Evolutionary conservation across 2,329 filamentous ascomycete genomes (phyloP), one percentile per base, ranked within the genome.

Genomic region (Peltaster fructicola): DNA sequence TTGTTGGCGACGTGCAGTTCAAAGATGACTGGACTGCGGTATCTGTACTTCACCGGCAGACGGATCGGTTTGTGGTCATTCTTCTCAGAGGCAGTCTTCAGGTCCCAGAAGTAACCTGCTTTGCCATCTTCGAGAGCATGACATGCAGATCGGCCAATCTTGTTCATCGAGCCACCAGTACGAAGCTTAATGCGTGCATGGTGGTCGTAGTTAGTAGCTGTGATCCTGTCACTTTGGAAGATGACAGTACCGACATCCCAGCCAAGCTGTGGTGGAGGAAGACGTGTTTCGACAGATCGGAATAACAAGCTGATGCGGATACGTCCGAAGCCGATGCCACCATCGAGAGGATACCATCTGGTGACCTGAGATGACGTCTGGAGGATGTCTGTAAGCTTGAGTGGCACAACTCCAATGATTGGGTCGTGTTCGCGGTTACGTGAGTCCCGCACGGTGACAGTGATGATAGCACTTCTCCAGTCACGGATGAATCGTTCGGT

Each of bases 241-340:
- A 92, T 76, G 43, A 95, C 92, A 0, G 85, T 92, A 17, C 88
- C 88, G 20, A 95, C 79, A 32, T 93, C 81, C 79, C 85, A 95
- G 7, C 85, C 82, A 4, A 93, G 65, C 51, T 92, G 76, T 19
- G 72, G 57, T 0, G 77, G 77, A n/a, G 84, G 84, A 1, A 95
- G 61, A 22, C 71, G 71, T 26, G 85, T 75, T 48, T 92, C 84
- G 20, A 93, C 68, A 14, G 79, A 84, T 14, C 85, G 73, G 66
- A 93, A 92, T 3, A 95, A 63, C 3, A 95, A 53, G 1, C 81
- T 91, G 37, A 98, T 76, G 19, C 84, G 74, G 31, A 91, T 65
- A 6, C 85, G 75, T 18, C 88, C 88, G 36, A 88, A 95, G 1
- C 88, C 57, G 34, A 95, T 73, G 7, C 88, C 88, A 12, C 85